Base-by-base conservation (phyloP, 1,139 yeast genomes). In the Suhomyces atakaporum region DNA sequence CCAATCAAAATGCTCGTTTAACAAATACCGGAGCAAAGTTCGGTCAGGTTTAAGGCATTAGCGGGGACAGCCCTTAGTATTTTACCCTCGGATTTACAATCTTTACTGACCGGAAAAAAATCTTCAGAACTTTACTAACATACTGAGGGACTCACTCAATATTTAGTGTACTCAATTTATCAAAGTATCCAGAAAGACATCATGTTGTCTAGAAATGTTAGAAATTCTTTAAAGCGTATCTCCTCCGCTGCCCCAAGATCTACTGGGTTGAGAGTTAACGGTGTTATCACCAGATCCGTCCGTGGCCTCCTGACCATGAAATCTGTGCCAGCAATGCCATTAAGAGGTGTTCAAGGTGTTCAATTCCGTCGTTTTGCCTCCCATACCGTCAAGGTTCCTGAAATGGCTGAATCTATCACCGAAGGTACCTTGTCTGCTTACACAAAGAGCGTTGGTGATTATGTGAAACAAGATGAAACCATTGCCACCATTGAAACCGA, bases 401-500 rank as follows among this genome's bases (percentile, higher is more conserved):
- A 88, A 50, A 89, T 92, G 97, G 98, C 98, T 34, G 99, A 92
- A 68, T 90, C 97, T 37, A 84, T 92, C 59, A 88, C 97, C 33
- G 99, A 92, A 66, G 99, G 99, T 63, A 88, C 97, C 34, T 76
- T 92, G 51, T 73, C 88, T 46, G 83, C 88, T 38, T 89, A 79
- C 66, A 75, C 79, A 51, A 83, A 82, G 62, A 70, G 79, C 50
- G 87, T 89, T 44, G 99, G 99, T 49, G 97, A 92, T 48, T 89
- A 69, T 55, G 95, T 94, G 40, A 79, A 75, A 41, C 81, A 73
- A 51, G 98, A 92, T 63, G 98, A 92, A 67, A 81, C 88, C 50
- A 75, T 92, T 53, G 98, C 98, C 43, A 90, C 97, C 50, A 90
- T 92, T 53, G 99, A 92, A 71, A 92, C 99, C 38, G 99, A 92